Base-by-base conservation (phyloP, 768 basidiomycete genomes). In the Trametes villosa region DNA sequence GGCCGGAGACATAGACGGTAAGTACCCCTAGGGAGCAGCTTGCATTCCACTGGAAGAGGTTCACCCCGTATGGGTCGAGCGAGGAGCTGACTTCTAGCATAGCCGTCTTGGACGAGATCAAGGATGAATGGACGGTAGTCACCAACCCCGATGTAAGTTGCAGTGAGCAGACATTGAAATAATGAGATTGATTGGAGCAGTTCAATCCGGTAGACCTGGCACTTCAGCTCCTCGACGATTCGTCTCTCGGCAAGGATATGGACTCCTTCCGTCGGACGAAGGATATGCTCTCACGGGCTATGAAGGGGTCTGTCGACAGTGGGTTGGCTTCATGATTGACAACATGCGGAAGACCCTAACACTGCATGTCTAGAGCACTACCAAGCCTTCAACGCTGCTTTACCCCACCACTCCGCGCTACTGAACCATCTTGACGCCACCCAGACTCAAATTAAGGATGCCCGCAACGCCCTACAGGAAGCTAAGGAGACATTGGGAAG, bases 121-220 rank as follows among this genome's bases (percentile, higher is more conserved):
- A 84, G 70, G 88, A 91, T 65, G 93, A 90, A 56, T 97, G 94
- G 94, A 91, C 92, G 67, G 89, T 93, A 68, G 87, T 94, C 31
- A 85, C 88, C 55, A 85, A 92, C 62, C 83, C 89, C 36, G 89
- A 93, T 73, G 92, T 93, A 72, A 76, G 84, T 67, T 49, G 30
- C 33, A 51, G 53, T 27, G 45, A 12, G 38, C 36, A 33, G 2
- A 29, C 12, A 11, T 6, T 22, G n/a, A 22, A 36, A 45, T 59
- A 41, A 41, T 54, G 56, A 50, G 36, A 63, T 66, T 66, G 63
- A 62, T 26, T 44, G 53, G 38, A 56, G 38, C 67, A 95, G 88
- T 99, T 98, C 76, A 96, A 97, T 71, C 90, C 91, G 48, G 96
- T 97, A 33, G 91, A 96, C 68, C 81, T 98, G 36, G 96, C 97